These are phyloP conservation scores for Colletotrichum somersetense DNA, from an alignment of 2,329 filamentous ascomycete genomes.

Conservation along the genomic window DNA sequence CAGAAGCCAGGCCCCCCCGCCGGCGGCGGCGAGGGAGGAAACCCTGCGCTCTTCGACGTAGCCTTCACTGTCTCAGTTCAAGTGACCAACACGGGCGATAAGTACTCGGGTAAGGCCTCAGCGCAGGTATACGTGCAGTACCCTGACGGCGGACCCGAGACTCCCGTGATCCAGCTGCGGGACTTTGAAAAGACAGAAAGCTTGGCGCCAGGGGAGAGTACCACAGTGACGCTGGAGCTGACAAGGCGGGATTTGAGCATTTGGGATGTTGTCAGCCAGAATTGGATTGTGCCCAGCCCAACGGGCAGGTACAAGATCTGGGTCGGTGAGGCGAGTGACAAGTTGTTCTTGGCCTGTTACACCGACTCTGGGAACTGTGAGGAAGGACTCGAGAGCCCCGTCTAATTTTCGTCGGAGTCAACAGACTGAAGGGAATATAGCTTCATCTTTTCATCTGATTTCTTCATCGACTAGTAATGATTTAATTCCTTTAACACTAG, in stretches of 20 bases:
- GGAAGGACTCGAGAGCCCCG: constrained; percentile 29
- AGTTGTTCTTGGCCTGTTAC: constrained; percentile 41
- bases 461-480: not conserved
- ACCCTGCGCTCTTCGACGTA: constrained; percentile 72
- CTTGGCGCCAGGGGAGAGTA: constrained; percentile 66
- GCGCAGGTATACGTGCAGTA: constrained; percentile 62
- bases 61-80: constrained; percentile 58
- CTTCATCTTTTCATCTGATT: not conserved
- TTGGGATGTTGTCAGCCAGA: constrained; percentile 76
- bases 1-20: constrained; percentile 64
- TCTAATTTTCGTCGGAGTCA: constrained; percentile 10
- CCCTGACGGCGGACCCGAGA: constrained; percentile 63
- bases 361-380: constrained; percentile 38
- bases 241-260: constrained; percentile 79
- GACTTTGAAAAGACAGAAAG: constrained; percentile 77
- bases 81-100: constrained; percentile 66
- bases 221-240: constrained; percentile 68
- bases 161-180: constrained; percentile 75
- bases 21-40: constrained; percentile 78
- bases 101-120: constrained; percentile 58
- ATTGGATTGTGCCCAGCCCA: constrained; percentile 69
- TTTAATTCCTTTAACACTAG: too few species aligned
- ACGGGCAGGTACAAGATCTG: constrained; percentile 55
- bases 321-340: constrained; percentile 55
- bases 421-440: too few species aligned